These are phyloP conservation scores for Globisporangium viniferum DNA, from an alignment of 352 stramenopile genomes.

Conservation along the genomic window DNA sequence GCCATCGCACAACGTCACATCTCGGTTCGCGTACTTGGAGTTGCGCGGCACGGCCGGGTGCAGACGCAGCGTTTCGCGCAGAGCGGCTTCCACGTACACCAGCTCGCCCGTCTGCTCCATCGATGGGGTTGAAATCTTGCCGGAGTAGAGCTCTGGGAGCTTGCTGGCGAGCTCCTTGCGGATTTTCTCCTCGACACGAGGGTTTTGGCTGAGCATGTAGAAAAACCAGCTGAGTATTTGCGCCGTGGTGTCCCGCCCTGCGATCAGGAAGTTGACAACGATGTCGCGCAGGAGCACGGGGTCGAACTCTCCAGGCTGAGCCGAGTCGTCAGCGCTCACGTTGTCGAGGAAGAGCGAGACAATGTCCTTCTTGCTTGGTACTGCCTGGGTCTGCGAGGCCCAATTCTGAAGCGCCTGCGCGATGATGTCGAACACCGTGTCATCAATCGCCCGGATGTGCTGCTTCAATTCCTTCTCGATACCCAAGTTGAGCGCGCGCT, in stretches of 20 bases:
- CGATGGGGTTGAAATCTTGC: background rate
- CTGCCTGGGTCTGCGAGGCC: too few relatives aligned
- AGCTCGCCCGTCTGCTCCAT: conserved; percentile 13
- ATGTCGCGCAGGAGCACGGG: conserved; percentile 33
- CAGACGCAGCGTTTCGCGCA: conserved; percentile 33
- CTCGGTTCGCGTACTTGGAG: conserved; percentile 22
- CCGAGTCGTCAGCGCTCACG: conserved; percentile 16
- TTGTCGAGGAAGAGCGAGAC: conserved; percentile 47
- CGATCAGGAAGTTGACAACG: conserved; percentile 47
- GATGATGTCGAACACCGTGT: conserved; percentile 35
- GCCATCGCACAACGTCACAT: conserved; percentile 54
- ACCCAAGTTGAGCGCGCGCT: conserved; percentile 27
- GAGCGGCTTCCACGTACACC: conserved; percentile 21
- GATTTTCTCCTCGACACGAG: conserved; percentile 26
- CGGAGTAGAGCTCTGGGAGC: conserved; percentile 2
- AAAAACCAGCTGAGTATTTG: conserved; percentile 41
- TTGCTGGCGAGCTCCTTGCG: conserved; percentile 18
- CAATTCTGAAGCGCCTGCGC: conserved; percentile 20
- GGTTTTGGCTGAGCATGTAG: conserved; percentile 35
- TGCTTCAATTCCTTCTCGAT: conserved; percentile 20
- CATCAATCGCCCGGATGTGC: conserved; percentile 32
- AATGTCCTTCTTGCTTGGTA: conserved; percentile 22
- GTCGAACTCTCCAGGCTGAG: background rate
- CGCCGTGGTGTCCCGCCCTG: conserved; percentile 43
- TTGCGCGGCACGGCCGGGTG: conserved; percentile 32